Evolutionary conservation across 805 yeast species (phyloP).

Genomic region (Myxozyma nipponensis): DNA sequence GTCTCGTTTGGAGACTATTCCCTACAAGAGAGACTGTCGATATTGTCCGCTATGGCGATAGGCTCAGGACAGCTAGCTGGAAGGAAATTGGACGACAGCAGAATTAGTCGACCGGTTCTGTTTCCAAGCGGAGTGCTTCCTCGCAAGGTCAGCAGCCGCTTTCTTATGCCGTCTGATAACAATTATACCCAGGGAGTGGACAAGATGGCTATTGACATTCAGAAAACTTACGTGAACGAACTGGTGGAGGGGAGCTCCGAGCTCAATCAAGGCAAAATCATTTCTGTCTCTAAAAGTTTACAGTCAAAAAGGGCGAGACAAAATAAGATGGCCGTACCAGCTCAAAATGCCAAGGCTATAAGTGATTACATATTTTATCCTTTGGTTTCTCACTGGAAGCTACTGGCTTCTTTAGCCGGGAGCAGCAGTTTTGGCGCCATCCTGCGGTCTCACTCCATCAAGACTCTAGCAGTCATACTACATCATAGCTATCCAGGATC

Average conservation of each 20-base stretch:
- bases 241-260: constrained; percentile 29
- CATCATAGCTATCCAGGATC: constrained; percentile 58
- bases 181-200: constrained; percentile 3
- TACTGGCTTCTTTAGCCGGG: constrained; percentile 42
- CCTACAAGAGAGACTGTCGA: constrained; percentile 66
- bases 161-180: constrained; percentile 33
- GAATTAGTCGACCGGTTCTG: neutral
- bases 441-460: constrained; percentile 54
- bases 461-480: constrained; percentile 54
- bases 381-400: constrained; percentile 47
- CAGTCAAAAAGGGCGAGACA: constrained; percentile 19
- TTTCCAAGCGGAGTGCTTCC: constrained; percentile 49
- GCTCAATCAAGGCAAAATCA: constrained; percentile 32
- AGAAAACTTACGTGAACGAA: constrained; percentile 28
- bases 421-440: constrained; percentile 52
- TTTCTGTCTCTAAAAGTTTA: constrained; percentile 33
- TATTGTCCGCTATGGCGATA: constrained; percentile 64
- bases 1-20: constrained; percentile 68
- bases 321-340: neutral
- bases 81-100: constrained; percentile 2
- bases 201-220: constrained; percentile 19
- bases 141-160: constrained; percentile 44
- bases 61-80: constrained; percentile 60
- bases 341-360: constrained; percentile 42
- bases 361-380: constrained; percentile 52